Evolutionary conservation across 2,329 filamentous ascomycete species (phyloP).

Genomic region (Aureobasidium sp.): DNA sequence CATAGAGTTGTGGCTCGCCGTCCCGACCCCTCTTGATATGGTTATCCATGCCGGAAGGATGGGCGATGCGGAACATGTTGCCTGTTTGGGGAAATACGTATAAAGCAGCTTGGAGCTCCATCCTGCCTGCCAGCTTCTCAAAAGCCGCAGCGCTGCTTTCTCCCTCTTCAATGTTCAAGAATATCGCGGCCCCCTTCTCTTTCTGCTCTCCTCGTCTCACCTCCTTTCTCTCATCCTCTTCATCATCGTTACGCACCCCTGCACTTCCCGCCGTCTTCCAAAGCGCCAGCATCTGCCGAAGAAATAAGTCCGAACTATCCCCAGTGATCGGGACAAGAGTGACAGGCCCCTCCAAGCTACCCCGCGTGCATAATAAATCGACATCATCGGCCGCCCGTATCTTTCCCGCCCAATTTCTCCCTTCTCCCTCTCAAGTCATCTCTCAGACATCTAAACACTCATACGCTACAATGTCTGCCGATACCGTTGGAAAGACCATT

Average conservation of each 20-base stretch:
- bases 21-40: constrained; percentile 9
- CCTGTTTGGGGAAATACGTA: constrained; percentile 8
- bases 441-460: constrained; percentile 9
- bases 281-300: neutral
- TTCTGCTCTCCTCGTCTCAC: neutral
- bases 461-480: constrained; percentile 38
- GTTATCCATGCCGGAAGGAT: constrained; percentile 3
- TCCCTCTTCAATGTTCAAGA: neutral
- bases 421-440: constrained; percentile 3
- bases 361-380: constrained; percentile 12
- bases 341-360: constrained; percentile 11
- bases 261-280: neutral
- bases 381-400: constrained; percentile 11
- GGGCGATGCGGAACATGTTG: neutral
- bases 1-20: neutral
- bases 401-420: constrained; percentile 8
- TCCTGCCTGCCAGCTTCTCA: neutral
- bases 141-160: constrained; percentile 6
- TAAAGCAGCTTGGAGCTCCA: constrained; percentile 1
- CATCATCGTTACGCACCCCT: neutral
- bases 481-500: constrained; percentile 68
- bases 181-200: neutral
- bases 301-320: constrained; percentile 7
- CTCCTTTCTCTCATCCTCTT: neutral
- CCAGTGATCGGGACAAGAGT: constrained; percentile 1